Evolutionary conservation across 345 rosid species (phyloP).

Genomic region (Jatropha curcas): DNA sequence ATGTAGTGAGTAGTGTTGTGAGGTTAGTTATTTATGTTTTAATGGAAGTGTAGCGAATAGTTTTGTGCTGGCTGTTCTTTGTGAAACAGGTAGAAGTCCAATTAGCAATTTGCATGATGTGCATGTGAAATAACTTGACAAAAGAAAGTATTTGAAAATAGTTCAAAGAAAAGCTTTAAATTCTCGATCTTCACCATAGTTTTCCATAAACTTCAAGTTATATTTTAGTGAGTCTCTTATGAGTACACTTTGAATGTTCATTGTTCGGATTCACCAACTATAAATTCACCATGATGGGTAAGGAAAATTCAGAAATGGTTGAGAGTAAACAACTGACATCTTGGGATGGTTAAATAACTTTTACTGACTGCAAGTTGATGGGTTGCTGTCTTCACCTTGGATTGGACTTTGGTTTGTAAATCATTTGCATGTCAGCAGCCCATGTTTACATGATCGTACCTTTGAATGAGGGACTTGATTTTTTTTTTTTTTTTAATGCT

Average conservation of each 20-base stretch:
- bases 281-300: not conserved
- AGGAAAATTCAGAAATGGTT: no score
- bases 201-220: not conserved
- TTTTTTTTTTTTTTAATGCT: no score
- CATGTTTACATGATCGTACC: no score
- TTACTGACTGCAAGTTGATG: not conserved
- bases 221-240: not conserved
- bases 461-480: not conserved
- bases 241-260: not conserved
- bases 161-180: not conserved
- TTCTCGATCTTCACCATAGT: not conserved
- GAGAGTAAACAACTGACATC: no score
- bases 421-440: not conserved
- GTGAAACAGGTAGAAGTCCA: not conserved
- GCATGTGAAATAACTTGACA: not conserved
- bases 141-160: constrained; percentile 1
- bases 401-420: not conserved
- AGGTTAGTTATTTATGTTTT: no score
- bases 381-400: not conserved
- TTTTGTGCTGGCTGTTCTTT: no score
- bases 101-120: not conserved
- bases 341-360: not conserved
- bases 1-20: no score
- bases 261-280: no score
- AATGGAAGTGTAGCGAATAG: no score